Conservation (phyloP, 1,284 basidiomycete species). For the Ceratobasidium sp. region DNA sequence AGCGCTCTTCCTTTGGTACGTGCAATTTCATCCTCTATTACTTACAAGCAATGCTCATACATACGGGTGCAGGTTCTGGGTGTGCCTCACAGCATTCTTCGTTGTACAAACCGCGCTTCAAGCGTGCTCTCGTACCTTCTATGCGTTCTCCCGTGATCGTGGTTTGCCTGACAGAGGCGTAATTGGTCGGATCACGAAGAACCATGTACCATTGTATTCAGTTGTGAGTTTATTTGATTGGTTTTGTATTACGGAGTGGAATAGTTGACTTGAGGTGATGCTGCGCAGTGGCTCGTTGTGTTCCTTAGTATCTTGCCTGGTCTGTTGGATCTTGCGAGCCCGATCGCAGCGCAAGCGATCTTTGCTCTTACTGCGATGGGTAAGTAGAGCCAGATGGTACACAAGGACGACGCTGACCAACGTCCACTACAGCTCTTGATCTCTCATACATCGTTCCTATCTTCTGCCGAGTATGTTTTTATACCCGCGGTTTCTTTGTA, state of each 20-base stretch:
- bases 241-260: constrained; percentile 24
- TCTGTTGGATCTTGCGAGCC: constrained; percentile 79
- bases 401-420: constrained; percentile 14
- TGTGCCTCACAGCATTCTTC: constrained; percentile 85
- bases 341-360: constrained; percentile 83
- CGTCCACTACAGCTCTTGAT: constrained; percentile 23
- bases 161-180: constrained; percentile 80
- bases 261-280: not conserved
- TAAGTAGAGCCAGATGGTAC: constrained; percentile 50
- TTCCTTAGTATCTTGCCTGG: constrained; percentile 63
- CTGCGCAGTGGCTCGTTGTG: constrained; percentile 69
- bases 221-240: constrained; percentile 56
- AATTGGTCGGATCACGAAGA: constrained; percentile 81
- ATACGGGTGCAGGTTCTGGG: constrained; percentile 58
- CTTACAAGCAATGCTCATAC: not conserved
- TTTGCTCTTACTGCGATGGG: constrained; percentile 83
- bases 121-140: constrained; percentile 86
- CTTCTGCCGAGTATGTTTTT: constrained; percentile 55
- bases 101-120: constrained; percentile 83
- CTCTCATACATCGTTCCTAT: constrained; percentile 50
- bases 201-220: constrained; percentile 74
- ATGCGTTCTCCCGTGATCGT: constrained; percentile 89
- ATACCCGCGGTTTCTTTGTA: not conserved
- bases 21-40: too few relatives aligned
- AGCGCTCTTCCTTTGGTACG: constrained; percentile 76